phyloP scores from a whole-genome alignment of 2,329 filamentous ascomycete genomes.

The Graphilbum ipis-grandicollis region DNA sequence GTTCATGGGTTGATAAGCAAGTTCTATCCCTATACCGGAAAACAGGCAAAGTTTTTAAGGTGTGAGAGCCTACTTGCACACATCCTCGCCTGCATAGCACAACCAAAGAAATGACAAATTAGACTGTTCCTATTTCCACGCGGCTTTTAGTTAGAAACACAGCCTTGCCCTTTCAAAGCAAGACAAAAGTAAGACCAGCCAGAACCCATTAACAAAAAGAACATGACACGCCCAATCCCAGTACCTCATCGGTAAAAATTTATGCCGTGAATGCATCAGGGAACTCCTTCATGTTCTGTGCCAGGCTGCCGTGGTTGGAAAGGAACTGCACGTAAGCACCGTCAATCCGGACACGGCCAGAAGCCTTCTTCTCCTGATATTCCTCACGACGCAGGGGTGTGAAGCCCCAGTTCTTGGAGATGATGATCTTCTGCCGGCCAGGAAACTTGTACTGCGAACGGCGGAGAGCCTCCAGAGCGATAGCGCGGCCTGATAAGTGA shows the following conservation, averaged over 20 bases:
- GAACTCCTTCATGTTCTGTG: constrained; percentile 84
- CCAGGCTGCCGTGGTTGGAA: constrained; percentile 74
- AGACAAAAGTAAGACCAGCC: too few species aligned
- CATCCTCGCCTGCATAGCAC: too few species aligned
- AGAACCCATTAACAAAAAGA: too few species aligned
- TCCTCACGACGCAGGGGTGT: constrained; percentile 95
- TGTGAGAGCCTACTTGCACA: too few species aligned
- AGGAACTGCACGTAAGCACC: constrained; percentile 99
- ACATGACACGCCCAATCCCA: not conserved
- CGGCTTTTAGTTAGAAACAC: too few species aligned
- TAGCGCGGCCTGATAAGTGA: constrained; percentile 50
- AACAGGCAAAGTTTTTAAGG: too few species aligned
- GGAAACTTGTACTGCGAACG: constrained; percentile 99
- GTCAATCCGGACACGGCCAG: constrained; percentile 86
- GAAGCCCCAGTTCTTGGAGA: constrained; percentile 99
- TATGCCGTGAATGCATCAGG: constrained; percentile 66
- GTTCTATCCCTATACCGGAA: too few species aligned
- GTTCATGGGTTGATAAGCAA: too few species aligned
- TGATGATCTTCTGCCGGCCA: constrained; percentile 99
- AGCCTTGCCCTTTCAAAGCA: not conserved
- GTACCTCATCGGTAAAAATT: constrained; percentile 1
- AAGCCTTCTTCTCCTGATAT: constrained; percentile 89
- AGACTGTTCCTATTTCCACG: too few species aligned
- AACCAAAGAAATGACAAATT: too few species aligned
- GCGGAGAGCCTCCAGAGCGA: constrained; percentile 95